Conservation (phyloP, 2,329 filamentous ascomycete genomes). For the Apiospora phragmitis region DNA sequence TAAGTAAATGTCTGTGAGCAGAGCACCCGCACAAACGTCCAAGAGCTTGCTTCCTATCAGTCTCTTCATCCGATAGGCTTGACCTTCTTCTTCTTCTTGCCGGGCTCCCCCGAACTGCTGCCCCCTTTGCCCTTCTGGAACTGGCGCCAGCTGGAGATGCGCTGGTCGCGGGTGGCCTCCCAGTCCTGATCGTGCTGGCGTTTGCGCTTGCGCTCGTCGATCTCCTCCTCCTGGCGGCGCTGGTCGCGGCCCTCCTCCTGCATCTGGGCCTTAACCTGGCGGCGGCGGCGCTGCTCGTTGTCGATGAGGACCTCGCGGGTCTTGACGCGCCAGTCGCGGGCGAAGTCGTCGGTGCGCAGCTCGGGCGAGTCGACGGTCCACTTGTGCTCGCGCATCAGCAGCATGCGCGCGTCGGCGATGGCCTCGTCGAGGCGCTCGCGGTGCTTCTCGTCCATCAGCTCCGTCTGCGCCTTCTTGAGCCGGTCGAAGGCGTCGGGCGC, state of each 20-base stretch:
- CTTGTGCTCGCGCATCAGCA: slow-evolving; percentile 91
- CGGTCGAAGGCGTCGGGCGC: slow-evolving; percentile 96
- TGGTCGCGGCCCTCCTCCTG: slow-evolving; percentile 93
- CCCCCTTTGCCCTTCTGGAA: slow-evolving; percentile 81
- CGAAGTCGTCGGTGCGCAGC: slow-evolving; percentile 80
- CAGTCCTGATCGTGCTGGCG: slow-evolving; percentile 92
- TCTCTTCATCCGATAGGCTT: slow-evolving; percentile 57
- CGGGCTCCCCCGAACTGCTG: slow-evolving; percentile 39
- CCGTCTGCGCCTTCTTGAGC: slow-evolving; percentile 89
- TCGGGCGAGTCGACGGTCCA: slow-evolving; percentile 89
- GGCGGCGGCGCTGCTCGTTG: slow-evolving; percentile 79
- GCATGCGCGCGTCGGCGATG: slow-evolving; percentile 92
- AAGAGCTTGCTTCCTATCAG: not conserved
- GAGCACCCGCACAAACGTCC: slow-evolving; percentile 4
- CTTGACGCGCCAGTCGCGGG: slow-evolving; percentile 86
- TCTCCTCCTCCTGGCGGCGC: slow-evolving; percentile 80
- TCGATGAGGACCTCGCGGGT: slow-evolving; percentile 87
- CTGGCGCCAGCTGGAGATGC: slow-evolving; percentile 91
- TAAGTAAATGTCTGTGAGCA: slow-evolving; percentile 10
- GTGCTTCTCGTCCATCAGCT: slow-evolving; percentile 92
- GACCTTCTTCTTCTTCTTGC: slow-evolving; percentile 70
- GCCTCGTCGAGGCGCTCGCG: slow-evolving; percentile 86
- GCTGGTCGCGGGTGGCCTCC: slow-evolving; percentile 87
- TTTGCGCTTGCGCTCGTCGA: slow-evolving; percentile 79
- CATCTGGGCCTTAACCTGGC: slow-evolving; percentile 91